Conservation (phyloP, 768 basidiomycete genomes). For the Boletus pseudopeckii region DNA sequence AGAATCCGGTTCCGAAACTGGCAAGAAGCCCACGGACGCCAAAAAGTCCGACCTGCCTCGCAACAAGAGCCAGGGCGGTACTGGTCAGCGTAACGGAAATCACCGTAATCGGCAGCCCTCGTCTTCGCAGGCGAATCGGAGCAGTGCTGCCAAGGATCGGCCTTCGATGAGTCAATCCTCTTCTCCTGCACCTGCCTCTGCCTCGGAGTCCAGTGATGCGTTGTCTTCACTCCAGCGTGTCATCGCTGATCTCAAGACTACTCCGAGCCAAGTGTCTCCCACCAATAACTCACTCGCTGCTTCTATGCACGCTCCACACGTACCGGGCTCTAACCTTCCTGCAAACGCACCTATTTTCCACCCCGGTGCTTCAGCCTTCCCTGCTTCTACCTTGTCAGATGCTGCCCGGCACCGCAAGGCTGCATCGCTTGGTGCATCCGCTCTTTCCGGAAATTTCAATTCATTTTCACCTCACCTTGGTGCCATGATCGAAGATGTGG, state of each 20-base stretch:
- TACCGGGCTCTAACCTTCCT: conserved; percentile 48
- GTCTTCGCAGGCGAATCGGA: conserved; percentile 54
- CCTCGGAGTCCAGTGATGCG: conserved; percentile 70
- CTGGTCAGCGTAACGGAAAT: conserved; percentile 41
- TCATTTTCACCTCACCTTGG: conserved; percentile 78
- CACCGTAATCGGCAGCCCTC: conserved; percentile 60
- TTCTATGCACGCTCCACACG: conserved; percentile 49
- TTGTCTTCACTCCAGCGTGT: conserved; percentile 87
- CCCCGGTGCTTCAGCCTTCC: conserved; percentile 59
- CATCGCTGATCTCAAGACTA: conserved; percentile 90
- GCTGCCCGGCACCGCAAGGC: conserved; percentile 81
- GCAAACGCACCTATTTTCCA: conserved; percentile 72
- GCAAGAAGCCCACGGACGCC: conserved; percentile 54
- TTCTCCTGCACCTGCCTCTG: conserved; percentile 47
- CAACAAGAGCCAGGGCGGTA: conserved; percentile 50
- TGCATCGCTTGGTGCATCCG: conserved; percentile 61
- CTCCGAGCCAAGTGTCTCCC: conserved; percentile 46
- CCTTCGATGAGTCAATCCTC: conserved; percentile 38
- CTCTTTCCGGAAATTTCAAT: conserved; percentile 58
- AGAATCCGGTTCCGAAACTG: conserved; percentile 75
- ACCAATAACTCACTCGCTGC: conserved; percentile 38
- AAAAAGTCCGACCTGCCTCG: conserved; percentile 51
- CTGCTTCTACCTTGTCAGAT: conserved; percentile 38
- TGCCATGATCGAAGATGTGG: conserved; percentile 79
- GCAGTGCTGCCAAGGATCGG: conserved; percentile 47